Conservation (phyloP, 345 rosid genomes). For the Moricandia moricandioides region DNA sequence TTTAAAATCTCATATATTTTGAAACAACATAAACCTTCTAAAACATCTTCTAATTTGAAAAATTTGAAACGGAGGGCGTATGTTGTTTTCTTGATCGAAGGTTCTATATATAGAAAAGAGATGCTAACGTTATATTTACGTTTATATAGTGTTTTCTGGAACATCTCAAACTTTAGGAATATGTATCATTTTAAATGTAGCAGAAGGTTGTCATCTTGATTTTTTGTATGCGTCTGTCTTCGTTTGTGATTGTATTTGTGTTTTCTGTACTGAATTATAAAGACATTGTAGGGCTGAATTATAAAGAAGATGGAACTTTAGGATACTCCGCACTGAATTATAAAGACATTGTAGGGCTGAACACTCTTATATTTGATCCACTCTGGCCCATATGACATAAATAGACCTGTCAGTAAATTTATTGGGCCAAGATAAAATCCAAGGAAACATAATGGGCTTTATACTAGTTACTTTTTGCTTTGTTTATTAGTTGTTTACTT, state of each 20-base stretch:
- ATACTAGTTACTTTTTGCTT: not conserved
- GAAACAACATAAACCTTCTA: no score
- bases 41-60: no score
- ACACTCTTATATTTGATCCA: not conserved
- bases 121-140: not conserved
- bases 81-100: not conserved
- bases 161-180: not conserved
- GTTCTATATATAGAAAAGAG: not conserved
- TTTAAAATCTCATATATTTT: no score
- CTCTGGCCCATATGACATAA: not conserved
- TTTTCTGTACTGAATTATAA: no score
- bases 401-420: not conserved
- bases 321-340: not conserved
- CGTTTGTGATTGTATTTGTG: no score
- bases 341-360: not conserved
- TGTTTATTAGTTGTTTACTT: not conserved
- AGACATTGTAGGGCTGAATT: no score
- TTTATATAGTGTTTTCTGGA: not conserved
- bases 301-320: not conserved
- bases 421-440: not conserved
- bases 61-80: no score
- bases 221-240: not conserved
- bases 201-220: not conserved
- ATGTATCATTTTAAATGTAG: not conserved
- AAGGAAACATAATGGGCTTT: not conserved